Conservation (phyloP, 1,284 basidiomycete species). For the Boletus holoroseus region DNA sequence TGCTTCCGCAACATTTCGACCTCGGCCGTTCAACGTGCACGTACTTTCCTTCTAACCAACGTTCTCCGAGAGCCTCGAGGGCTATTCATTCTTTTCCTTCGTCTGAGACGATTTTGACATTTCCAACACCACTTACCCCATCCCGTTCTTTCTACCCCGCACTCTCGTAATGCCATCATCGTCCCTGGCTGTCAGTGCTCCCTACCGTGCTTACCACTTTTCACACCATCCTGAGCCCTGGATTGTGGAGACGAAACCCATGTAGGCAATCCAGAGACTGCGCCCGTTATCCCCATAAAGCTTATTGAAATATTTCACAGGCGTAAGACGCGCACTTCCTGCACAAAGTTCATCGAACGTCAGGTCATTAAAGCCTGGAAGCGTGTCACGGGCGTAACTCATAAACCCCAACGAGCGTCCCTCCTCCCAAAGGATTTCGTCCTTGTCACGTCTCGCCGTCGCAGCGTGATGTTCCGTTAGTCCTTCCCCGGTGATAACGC, state of each 20-base stretch:
- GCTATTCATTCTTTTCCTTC: conserved; percentile 27
- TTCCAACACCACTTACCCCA: not conserved
- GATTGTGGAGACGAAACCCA: conserved; percentile 24
- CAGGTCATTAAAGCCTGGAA: conserved; percentile 59
- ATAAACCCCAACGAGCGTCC: conserved; percentile 48
- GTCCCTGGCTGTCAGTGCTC: conserved; percentile 2
- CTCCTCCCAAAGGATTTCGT: conserved; percentile 56
- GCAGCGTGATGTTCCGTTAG: conserved; percentile 39
- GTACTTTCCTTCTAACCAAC: conserved; percentile 4
- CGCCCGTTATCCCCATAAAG: not conserved
- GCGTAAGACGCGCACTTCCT: conserved; percentile 30
- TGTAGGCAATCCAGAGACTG: conserved; percentile 16
- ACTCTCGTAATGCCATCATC: conserved; percentile 14
- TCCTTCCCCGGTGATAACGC: conserved; percentile 5
- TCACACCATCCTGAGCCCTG: conserved; percentile 23
- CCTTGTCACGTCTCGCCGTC: conserved; percentile 50
- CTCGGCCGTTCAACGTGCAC: conserved; percentile 4
- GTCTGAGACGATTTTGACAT: conserved; percentile 26
- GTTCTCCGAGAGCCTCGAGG: conserved; percentile 23
- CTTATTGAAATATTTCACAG: conserved; percentile 13
- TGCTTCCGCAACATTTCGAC: not conserved
- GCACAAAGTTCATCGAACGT: conserved; percentile 50
- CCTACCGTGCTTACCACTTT: conserved; percentile 15
- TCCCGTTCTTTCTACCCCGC: not conserved
- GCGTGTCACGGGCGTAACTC: conserved; percentile 48